Conservation (phyloP, 257 asterid genomes). For the Scutellaria galericulata region DNA sequence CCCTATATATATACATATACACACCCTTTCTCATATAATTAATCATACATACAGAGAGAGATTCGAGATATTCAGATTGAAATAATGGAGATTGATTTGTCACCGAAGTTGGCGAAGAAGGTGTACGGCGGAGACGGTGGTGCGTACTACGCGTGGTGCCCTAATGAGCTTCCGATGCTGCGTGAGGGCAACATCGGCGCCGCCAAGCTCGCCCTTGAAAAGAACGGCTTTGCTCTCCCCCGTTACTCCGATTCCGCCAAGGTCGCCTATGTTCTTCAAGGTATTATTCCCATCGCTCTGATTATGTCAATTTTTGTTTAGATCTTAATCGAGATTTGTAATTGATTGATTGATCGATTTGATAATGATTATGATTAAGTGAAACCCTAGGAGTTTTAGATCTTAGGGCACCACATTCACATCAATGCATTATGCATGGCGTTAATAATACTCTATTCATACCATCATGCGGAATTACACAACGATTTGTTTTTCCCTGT, state of each 20-base stretch:
- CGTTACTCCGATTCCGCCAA: constrained; percentile 72
- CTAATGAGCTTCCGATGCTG: constrained; percentile 70
- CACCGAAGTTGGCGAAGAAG: constrained; percentile 63
- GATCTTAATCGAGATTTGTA: too few species aligned
- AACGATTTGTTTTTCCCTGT: too few species aligned
- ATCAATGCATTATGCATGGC: too few species aligned
- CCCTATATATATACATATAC: constrained; percentile 1
- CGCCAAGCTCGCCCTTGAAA: constrained; percentile 63
- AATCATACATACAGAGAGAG: neutral
- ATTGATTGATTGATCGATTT: too few species aligned
- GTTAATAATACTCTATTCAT: too few species aligned
- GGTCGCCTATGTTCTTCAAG: constrained; percentile 81
- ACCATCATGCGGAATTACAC: too few species aligned
- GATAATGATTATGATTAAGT: too few species aligned
- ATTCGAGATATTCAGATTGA: neutral
- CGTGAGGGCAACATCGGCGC: constrained; percentile 71
- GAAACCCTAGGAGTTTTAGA: too few species aligned
- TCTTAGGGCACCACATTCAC: too few species aligned
- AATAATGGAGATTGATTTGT: constrained; percentile 63
- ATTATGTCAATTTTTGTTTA: too few species aligned
- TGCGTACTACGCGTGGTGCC: constrained; percentile 75
- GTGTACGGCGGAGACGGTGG: constrained; percentile 81
- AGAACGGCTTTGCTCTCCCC: constrained; percentile 66
- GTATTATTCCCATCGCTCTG: constrained; percentile 30
- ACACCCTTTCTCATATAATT: neutral